These are phyloP conservation scores for Daldinia loculata DNA, from an alignment of 495 filamentous ascomycete genomes.

Conservation along the genomic window DNA sequence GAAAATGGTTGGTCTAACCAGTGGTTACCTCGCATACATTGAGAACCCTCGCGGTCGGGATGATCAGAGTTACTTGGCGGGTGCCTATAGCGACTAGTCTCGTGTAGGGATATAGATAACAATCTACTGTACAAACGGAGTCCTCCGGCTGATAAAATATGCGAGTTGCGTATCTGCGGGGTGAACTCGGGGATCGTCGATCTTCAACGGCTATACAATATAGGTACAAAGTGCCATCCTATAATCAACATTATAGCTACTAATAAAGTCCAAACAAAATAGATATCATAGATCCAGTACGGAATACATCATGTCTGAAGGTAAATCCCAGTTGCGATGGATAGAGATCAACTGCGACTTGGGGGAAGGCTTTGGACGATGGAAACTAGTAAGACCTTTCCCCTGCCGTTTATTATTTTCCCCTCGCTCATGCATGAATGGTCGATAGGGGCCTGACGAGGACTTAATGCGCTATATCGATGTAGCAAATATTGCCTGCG, in stretches of 20 bases:
- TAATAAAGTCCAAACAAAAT: neutral
- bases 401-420: neutral
- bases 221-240: too few relatives aligned
- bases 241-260: neutral
- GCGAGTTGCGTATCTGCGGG: conserved; percentile 3
- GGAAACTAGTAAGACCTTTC: conserved; percentile 37
- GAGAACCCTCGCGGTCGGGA: neutral
- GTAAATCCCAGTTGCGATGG: conserved; percentile 36
- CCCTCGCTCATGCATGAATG: neutral
- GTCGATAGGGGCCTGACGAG: conserved; percentile 60
- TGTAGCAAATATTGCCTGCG: conserved; percentile 70
- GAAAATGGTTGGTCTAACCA: neutral
- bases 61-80: conserved; percentile 5
- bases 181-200: conserved; percentile 1
- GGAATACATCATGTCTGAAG: neutral
- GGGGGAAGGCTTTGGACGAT: conserved; percentile 46
- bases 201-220: neutral
- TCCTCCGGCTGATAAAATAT: neutral
- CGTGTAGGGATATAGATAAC: neutral
- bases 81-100: neutral
- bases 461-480: conserved; percentile 67
- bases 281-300: neutral
- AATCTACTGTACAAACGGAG: neutral
- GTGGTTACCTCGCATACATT: neutral
- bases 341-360: conserved; percentile 47